A percentile compares a stretch with the other conserved stretches of the same genome.
These are phyloP conservation scores for Chaetomiaceae sp. DNA, from an alignment of 2,329 filamentous ascomycete genomes.

Conservation along the genomic window DNA sequence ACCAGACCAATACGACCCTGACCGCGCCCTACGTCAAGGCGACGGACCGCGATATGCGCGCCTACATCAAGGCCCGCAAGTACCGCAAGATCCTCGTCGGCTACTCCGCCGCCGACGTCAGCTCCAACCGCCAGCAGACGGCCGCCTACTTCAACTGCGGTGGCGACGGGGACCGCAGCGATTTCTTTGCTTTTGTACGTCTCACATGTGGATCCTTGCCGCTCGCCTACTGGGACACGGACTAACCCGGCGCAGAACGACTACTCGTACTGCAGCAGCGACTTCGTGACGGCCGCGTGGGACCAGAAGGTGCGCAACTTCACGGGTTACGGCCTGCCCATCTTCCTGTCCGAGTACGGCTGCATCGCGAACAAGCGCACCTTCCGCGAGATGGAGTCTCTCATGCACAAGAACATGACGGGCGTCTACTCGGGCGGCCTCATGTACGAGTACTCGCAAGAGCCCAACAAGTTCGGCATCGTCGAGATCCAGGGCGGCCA, in stretches of 20 bases:
- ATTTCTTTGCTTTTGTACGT: constrained; percentile 72
- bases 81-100: constrained; percentile 65
- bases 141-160: constrained; percentile 94
- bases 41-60: constrained; percentile 68
- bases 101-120: constrained; percentile 74
- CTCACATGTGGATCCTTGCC: background rate
- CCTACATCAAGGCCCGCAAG: constrained; percentile 57
- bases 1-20: constrained; percentile 54
- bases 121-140: constrained; percentile 78
- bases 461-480: constrained; percentile 74
- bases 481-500: constrained; percentile 56
- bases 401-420: constrained; percentile 81
- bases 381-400: constrained; percentile 71
- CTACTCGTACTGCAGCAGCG: constrained; percentile 78
- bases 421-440: constrained; percentile 90
- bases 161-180: constrained; percentile 71
- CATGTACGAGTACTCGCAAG: constrained; percentile 89
- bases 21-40: constrained; percentile 72
- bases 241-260: constrained; percentile 51
- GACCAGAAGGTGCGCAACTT: constrained; percentile 83
- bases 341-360: constrained; percentile 94
- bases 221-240: background rate
- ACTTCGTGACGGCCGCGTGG: constrained; percentile 71
- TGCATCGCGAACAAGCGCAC: constrained; percentile 76
- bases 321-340: constrained; percentile 75